Percentiles rank a stretch among this genome's conserved stretches.
These are phyloP conservation scores for Glycine soja DNA, from an alignment of 306 rosid species.

Conservation along the genomic window DNA sequence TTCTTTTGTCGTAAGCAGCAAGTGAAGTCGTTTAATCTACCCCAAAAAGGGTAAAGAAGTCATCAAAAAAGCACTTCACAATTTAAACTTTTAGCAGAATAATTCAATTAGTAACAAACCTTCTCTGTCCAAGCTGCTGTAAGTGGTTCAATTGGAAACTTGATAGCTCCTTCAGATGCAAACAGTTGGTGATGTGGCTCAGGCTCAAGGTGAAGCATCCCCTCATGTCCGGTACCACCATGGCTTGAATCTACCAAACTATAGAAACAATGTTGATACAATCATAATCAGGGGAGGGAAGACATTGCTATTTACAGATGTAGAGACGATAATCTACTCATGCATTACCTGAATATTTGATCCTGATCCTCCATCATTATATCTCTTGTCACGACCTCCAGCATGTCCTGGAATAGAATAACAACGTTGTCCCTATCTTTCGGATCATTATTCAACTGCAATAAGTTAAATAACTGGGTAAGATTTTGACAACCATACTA, in stretches of 20 bases:
- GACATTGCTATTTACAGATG: constrained; percentile 1
- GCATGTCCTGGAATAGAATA: constrained; percentile 96
- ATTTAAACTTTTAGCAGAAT: constrained; percentile 14
- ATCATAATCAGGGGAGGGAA: constrained; percentile 24
- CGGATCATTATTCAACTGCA: constrained; percentile 72
- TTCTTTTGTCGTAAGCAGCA: constrained; percentile 94
- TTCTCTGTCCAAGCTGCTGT: constrained; percentile 96
- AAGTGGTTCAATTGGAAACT: constrained; percentile 74
- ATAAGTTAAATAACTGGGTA: constrained; percentile 32
- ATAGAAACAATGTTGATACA: constrained; percentile 44
- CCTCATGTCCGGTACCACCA: constrained; percentile 74
- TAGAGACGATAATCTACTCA: constrained; percentile 21
- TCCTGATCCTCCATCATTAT: constrained; percentile 87
- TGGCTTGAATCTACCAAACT: constrained; percentile 80
- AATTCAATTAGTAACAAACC: constrained; percentile 54
- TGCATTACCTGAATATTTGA: constrained; percentile 63
- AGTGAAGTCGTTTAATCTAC: constrained; percentile 82
- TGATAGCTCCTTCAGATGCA: constrained; percentile 95
- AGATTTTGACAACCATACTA: constrained; percentile 40
- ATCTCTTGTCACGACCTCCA: constrained; percentile 90
- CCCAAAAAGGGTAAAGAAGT: constrained; percentile 22
- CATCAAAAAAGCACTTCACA: constrained; percentile 16
- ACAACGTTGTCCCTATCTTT: constrained; percentile 90
- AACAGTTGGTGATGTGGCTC: constrained; percentile 81
- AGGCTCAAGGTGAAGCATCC: constrained; percentile 71